Evolutionary conservation across 2,329 filamentous ascomycete species (phyloP), one percentile per base, ranked within the genome.

Genomic region (Colletotrichum sp.): DNA sequence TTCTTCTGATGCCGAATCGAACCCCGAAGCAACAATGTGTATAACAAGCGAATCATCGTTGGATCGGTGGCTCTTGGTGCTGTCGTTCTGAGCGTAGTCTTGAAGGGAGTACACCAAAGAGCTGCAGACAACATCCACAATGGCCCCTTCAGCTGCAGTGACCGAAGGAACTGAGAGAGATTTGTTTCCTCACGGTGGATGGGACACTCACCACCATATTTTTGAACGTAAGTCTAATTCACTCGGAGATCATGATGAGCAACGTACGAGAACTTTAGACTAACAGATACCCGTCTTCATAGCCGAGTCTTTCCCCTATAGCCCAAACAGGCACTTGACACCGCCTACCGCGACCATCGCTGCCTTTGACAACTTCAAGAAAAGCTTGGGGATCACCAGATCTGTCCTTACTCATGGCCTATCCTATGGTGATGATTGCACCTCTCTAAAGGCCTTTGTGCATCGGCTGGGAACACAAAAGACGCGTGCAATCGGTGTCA

Each of bases 321-420:
- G 62, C 21, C 43, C 68, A 18, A 47, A 63, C 29, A 66, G 67
- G 27, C 71, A 73, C 55, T 57, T 70, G 3, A 70, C 71, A n/a
- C 71, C 71, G 31, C 71, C 67, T 5, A 31, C 70, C 4, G 70
- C 70, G 15, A 72, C 61, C 33, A 21, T 73, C 5, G 34, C 75
- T 31, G 55, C 73, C 1, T 77, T 78, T 24, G 33, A 76, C 13
- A 29, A 54, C 11, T 77, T 78, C 63, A 76, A 74, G 34, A 66
- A 66, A 31, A 70, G 43, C 13, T 21, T 77, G 2, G 77, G 77
- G 1, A 79, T 84, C 27, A 82, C 81, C 1, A 78, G 83, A 54
- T 84, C 82, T 0, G 81, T 83, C 7, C 75, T 84, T 0, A 80
- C 81, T 0, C 83, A 84, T 69, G 83, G 82, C 1, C 68, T 84